Percentiles rank a stretch among this genome's conserved stretches.
phyloP scores from a whole-genome alignment of 345 rosid genomes.

The Salix caprea region DNA sequence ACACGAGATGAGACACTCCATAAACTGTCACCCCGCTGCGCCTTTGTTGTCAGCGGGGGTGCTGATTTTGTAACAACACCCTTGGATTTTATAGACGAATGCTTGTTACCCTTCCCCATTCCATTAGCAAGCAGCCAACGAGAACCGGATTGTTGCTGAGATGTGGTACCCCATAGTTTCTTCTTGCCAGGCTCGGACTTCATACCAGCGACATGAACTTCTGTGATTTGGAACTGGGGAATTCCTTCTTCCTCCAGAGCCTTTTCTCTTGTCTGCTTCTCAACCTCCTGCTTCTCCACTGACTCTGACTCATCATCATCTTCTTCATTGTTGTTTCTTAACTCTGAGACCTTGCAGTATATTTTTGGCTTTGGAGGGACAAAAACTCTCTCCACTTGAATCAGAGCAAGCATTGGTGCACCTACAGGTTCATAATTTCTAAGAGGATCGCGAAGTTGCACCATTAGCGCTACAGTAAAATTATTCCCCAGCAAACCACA shows the following conservation, averaged over 20 bases:
- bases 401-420: slow-evolving; percentile 89
- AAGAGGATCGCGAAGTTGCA: slow-evolving; percentile 77
- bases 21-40: slow-evolving; percentile 55
- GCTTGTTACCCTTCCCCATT: slow-evolving; percentile 81
- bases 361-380: slow-evolving; percentile 83
- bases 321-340: slow-evolving; percentile 42
- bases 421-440: slow-evolving; percentile 89
- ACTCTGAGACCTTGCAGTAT: slow-evolving; percentile 57
- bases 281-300: slow-evolving; percentile 17
- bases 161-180: slow-evolving; percentile 61
- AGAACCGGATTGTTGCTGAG: slow-evolving; percentile 83
- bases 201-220: slow-evolving; percentile 81
- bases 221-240: slow-evolving; percentile 63
- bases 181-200: slow-evolving; percentile 61
- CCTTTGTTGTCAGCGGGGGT: slow-evolving; percentile 35
- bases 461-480: slow-evolving; percentile 88
- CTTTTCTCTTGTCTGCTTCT: slow-evolving; percentile 38
- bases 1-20: slow-evolving; percentile 80
- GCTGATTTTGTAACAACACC: slow-evolving; percentile 33
- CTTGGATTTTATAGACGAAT: slow-evolving; percentile 55
- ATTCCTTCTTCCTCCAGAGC: slow-evolving; percentile 45
- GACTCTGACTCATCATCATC: slow-evolving; percentile 46
- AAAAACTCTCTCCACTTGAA: slow-evolving; percentile 91
- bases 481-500: slow-evolving; percentile 86
- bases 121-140: slow-evolving; percentile 93